These are phyloP conservation scores for Salix udensis DNA, from an alignment of 345 rosid genomes.

Conservation along the genomic window DNA sequence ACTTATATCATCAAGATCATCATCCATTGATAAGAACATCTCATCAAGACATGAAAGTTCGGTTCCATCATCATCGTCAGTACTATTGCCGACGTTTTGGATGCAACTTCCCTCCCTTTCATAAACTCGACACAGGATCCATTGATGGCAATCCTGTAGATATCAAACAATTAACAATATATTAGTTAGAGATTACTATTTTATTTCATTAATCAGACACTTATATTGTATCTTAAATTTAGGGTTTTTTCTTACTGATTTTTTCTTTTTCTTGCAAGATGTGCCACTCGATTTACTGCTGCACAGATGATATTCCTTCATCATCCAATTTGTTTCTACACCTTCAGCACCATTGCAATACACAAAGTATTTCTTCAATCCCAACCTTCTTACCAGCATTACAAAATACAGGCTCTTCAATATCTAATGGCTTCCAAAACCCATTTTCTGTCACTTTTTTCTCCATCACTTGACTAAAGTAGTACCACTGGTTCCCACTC, in stretches of 20 bases:
- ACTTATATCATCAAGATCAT: constrained; percentile 37
- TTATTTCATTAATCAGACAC: too few species aligned
- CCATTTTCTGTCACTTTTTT: constrained; percentile 28
- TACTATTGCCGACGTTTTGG: neutral
- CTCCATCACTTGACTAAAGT: constrained; percentile 28
- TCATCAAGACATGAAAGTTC: constrained; percentile 48
- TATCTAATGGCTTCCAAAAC: constrained; percentile 33
- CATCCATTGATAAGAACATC: constrained; percentile 38
- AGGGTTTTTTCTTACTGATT: constrained; percentile 9
- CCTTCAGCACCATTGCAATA: constrained; percentile 21
- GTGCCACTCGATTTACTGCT: neutral
- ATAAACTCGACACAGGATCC: constrained; percentile 39
- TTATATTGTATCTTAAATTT: neutral
- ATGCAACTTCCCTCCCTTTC: constrained; percentile 18
- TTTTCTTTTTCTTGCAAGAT: constrained; percentile 12
- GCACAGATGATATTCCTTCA: constrained; percentile 40
- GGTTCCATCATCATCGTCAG: constrained; percentile 28
- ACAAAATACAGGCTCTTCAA: constrained; percentile 27
- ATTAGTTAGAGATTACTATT: neutral
- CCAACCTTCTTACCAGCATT: constrained; percentile 22
- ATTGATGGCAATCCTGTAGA: constrained; percentile 18
- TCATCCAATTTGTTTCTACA: constrained; percentile 39
- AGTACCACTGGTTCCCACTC: constrained; percentile 37
- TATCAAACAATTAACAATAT: neutral
- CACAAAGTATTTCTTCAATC: constrained; percentile 31